phyloP scores from a whole-genome alignment of 192 early-diverging fungal species.

The Umbelopsis vinacea region DNA sequence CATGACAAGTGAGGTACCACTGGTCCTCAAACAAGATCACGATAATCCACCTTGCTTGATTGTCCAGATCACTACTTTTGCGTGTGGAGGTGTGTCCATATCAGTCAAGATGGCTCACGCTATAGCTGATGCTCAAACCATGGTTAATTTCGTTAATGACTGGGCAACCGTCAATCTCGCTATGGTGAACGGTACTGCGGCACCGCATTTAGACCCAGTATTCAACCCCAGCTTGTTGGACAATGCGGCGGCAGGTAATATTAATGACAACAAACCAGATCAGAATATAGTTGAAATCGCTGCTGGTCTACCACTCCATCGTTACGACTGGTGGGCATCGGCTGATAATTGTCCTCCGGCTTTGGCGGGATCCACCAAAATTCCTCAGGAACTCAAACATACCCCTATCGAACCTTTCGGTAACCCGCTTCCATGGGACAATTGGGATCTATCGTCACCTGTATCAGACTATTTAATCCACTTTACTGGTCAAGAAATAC shows the following conservation, averaged over 20 bases:
- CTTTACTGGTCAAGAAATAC: slow-evolving; percentile 7
- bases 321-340: slow-evolving; percentile 20
- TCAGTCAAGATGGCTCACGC: background rate
- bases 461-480: slow-evolving; percentile 1
- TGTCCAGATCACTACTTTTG: slow-evolving; percentile 18
- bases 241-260: slow-evolving; percentile 1
- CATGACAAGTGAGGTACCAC: background rate
- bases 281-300: background rate
- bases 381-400: background rate
- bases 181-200: background rate
- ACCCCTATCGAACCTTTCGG: background rate
- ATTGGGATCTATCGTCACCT: background rate
- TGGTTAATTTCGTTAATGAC: slow-evolving; percentile 2
- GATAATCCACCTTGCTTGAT: background rate
- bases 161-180: slow-evolving; percentile 13
- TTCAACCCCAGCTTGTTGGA: background rate
- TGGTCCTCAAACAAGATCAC: background rate
- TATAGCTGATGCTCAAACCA: slow-evolving; percentile 16
- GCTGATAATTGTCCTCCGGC: background rate
- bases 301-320: background rate
- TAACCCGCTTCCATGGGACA: background rate
- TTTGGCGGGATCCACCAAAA: background rate
- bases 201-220: background rate
- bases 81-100: slow-evolving; percentile 6
- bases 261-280: background rate